These are phyloP conservation scores for Rhizophlyctis rosea DNA, from an alignment of 192 early-diverging fungal genomes.

Conservation along the genomic window DNA sequence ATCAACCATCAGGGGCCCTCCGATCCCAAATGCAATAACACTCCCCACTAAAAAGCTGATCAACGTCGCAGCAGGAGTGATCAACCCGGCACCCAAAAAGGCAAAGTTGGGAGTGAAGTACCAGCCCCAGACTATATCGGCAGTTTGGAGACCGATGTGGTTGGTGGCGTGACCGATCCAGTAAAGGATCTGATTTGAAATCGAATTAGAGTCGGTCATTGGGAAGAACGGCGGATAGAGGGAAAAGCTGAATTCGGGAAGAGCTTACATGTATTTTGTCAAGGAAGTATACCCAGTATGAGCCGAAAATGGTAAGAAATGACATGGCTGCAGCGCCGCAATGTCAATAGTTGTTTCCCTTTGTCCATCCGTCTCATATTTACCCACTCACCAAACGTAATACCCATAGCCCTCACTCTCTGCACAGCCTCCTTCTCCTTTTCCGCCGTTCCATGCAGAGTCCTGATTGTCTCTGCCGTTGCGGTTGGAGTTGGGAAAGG, in stretches of 20 bases:
- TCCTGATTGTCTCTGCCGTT: conserved; percentile 66
- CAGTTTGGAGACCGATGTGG: conserved; percentile 6
- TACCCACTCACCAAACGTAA: no score
- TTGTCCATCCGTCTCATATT: no score
- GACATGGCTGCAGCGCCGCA: no score
- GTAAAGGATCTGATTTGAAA: conserved; percentile 20
- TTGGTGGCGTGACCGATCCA: conserved; percentile 13
- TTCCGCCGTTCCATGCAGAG: conserved; percentile 46
- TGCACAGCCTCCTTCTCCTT: no score
- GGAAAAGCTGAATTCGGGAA: background rate
- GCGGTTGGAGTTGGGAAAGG: conserved; percentile 80
- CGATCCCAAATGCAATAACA: conserved; percentile 53
- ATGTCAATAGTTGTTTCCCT: no score
- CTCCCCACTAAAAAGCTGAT: conserved; percentile 50
- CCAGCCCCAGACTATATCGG: conserved; percentile 8
- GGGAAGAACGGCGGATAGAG: no score
- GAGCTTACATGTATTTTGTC: conserved; percentile 7
- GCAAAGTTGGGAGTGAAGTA: conserved; percentile 9
- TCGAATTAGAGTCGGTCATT: no score
- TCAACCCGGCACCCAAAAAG: conserved; percentile 61
- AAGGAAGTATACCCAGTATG: conserved; percentile 6
- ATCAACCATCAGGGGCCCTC: conserved; percentile 51
- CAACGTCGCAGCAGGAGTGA: conserved; percentile 53
- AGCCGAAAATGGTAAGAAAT: no score
- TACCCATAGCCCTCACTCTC: no score